Evolutionary conservation across 176 grass and related monocot species (phyloP), one percentile per base, ranked within the genome.

Genomic region (Raddia guianensis): DNA sequence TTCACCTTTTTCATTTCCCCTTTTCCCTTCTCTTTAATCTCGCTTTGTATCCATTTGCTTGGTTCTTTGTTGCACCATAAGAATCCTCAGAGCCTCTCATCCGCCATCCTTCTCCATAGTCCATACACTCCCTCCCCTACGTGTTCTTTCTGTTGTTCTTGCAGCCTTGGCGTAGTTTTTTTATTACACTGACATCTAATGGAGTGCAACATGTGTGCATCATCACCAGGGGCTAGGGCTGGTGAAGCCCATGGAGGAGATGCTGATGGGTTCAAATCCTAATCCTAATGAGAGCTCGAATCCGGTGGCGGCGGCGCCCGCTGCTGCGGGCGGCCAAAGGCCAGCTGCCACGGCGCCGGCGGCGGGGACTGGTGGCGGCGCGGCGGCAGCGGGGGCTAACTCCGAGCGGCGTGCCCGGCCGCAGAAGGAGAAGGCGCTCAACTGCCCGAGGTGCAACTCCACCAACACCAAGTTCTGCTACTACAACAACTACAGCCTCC

Each of bases 391-490:
- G 0, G 82, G 74, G 7, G 63, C 77, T 3, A 72, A 82, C 49
- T 60, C 76, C 60, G 86, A 90, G 83, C 79, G 86, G 75, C 87
- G 89, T 53, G 74, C 70, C 32, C 72, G 91, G 74, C 91, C 91
- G 33, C 88, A 85, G 74, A 94, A 94, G 91, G 91, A 94, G 85
- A 87, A 94, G 53, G 83, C 86, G 42, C 89, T 91, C 80, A 91
- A 94, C 75, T 94, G 92, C 72, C 92, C 92, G 32, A 74, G 91
- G 91, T 94, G 91, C 88, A 90, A 90, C 88, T 94, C 91, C 40
- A 90, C 91, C 54, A 94, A 97, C 57, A 97, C 94, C 70, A 97
- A 94, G 78, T 97, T 97, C 89, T 97, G 94, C 89, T 97, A 97
- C 72, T 97, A 97, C 89, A 97, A 97, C 91, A 97, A 97, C 71